Percentiles rank a stretch among this genome's conserved stretches.
Conservation (phyloP, 495 filamentous ascomycete species). For the Neurospora sp. region DNA sequence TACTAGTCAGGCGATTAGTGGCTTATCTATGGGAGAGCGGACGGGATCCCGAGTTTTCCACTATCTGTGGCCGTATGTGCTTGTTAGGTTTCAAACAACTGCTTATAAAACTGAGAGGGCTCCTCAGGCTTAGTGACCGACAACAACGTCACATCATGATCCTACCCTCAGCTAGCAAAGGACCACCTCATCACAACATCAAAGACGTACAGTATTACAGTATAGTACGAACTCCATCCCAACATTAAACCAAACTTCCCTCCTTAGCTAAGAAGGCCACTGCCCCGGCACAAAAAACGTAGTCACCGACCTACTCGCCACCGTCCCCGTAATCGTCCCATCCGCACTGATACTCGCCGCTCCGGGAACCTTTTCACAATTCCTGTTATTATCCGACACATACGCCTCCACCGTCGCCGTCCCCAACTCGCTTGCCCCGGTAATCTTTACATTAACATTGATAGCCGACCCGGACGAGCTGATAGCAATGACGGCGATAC, state of each 20-base stretch:
- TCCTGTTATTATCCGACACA: slow-evolving; percentile 27
- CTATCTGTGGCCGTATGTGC: too few species aligned
- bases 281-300: slow-evolving; percentile 21
- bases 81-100: too few species aligned
- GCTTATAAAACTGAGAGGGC: too few species aligned
- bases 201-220: not conserved
- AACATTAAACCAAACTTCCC: not conserved
- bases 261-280: not conserved
- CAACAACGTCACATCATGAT: too few species aligned
- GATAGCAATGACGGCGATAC: slow-evolving; percentile 35
- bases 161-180: too few species aligned
- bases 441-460: slow-evolving; percentile 20
- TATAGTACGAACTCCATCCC: not conserved
- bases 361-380: slow-evolving; percentile 16
- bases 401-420: slow-evolving; percentile 20
- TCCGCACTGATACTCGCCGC: slow-evolving; percentile 16
- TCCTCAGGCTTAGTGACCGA: too few species aligned
- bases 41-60: too few species aligned
- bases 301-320: slow-evolving; percentile 27
- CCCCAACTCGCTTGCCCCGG: slow-evolving; percentile 7
- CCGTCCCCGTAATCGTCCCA: slow-evolving; percentile 24
- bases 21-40: slow-evolving; percentile 16
- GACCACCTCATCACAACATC: too few species aligned
- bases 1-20: slow-evolving; percentile 25
- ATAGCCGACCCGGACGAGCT: slow-evolving; percentile 29